These are phyloP conservation scores for Rhytidiadelphus loreus DNA, from an alignment of 225 moss, liverwort and hornwort species.

Conservation along the genomic window DNA sequence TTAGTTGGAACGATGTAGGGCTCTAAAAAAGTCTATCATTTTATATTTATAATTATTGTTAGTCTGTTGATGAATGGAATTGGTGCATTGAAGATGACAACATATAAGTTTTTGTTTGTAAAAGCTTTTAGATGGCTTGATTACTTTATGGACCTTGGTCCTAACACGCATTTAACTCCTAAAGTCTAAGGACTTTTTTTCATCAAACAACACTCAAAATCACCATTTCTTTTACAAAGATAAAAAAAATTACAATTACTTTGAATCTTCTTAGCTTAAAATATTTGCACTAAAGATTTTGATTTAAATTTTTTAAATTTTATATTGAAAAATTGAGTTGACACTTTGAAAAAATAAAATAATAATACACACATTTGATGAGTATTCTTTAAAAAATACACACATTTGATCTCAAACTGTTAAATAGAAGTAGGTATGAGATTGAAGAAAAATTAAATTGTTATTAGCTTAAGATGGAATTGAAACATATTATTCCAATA, in stretches of 20 bases:
- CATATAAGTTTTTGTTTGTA: background rate
- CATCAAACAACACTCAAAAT: background rate
- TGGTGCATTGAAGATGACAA: background rate
- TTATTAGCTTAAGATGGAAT: background rate
- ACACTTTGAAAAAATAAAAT: background rate
- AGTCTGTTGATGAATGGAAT: background rate
- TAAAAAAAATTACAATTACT: background rate
- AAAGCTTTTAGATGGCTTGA: background rate
- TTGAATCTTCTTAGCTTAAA: background rate
- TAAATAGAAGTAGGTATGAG: background rate
- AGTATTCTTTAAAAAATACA: no score
- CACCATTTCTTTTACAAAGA: no score
- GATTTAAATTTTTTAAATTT: background rate
- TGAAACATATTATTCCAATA: accelerated
- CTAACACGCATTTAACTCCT: background rate
- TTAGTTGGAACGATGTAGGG: no score
- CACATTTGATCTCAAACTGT: background rate
- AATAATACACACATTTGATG: background rate
- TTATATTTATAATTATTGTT: no score
- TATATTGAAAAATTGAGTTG: accelerated
- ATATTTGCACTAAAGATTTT: no score
- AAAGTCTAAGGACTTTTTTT: background rate
- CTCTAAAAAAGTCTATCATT: no score
- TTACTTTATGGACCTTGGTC: background rate
- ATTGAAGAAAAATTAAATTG: background rate